Evolutionary conservation across 768 basidiomycete genomes (phyloP), one percentile per base, ranked within the genome.

Genomic region (Trametes maxima): DNA sequence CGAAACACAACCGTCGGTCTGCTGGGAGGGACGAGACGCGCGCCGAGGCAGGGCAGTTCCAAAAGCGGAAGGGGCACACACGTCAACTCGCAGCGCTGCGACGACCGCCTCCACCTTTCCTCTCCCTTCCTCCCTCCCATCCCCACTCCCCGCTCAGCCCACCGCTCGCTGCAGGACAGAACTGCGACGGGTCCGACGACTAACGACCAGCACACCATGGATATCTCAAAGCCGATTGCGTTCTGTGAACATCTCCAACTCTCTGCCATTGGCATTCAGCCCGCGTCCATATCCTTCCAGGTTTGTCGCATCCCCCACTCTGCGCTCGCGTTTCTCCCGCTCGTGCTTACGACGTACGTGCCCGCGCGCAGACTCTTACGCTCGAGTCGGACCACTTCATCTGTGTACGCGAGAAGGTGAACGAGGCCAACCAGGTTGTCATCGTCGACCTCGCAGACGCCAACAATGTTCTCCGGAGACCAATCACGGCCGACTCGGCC

Each of bases 361-460:
- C 42, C 45, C 36, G 49, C 39, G 45, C 36, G 49, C 59, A 94
- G 93, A 94, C 90, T 24, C 79, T 98, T 67, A 98, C 97, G 5
- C 82, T 99, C 66, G 95, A 98, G 78, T 96, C 94, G 66, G 97
- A 99, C 81, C 92, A 93, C 74, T 99, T 92, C 77, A 97, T 99
- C 69, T 98, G 97, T 75, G 87, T 98, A 63, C 91, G 96, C 58
- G 96, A 98, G 80, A 95, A 94, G 76, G 85, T 94, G 71, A 88
- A 90, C 70, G 95, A 95, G 65, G 89, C 93, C 72, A 94, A 96
- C 77, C 95, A 98, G 77, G 97, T 99, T 65, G 96, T 98, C 73
- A 98, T 99, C 73, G 91, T 99, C 72, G 96, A 98, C 87, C 88
- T 99, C 65, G 81, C 90, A 63, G 94, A 98, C 75, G 94, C 95